These are phyloP conservation scores for Aureobasidium zeae DNA, from an alignment of 2,329 filamentous ascomycete genomes.

Conservation along the genomic window DNA sequence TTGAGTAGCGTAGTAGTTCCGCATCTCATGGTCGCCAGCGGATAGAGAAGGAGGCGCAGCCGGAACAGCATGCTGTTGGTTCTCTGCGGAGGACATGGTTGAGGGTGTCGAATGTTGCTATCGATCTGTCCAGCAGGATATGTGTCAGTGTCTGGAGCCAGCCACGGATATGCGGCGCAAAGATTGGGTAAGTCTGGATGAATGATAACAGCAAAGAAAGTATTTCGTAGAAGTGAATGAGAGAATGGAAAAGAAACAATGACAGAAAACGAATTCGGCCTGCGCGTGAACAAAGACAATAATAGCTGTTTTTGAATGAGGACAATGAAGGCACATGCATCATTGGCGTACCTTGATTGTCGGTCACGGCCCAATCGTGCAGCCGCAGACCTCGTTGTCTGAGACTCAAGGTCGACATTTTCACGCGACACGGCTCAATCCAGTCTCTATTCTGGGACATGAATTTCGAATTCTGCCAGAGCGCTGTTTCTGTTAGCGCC, in stretches of 20 bases:
- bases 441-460: conserved; percentile 35
- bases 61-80: conserved; percentile 46
- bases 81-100: conserved; percentile 42
- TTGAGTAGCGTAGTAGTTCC: conserved; percentile 49
- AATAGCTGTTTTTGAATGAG: conserved; percentile 31
- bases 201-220: background rate
- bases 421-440: conserved; percentile 34
- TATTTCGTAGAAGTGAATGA: conserved; percentile 12
- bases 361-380: conserved; percentile 27
- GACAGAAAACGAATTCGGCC: conserved; percentile 21
- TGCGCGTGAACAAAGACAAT: conserved; percentile 24
- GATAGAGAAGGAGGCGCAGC: conserved; percentile 49
- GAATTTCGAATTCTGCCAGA: conserved; percentile 27
- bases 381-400: conserved; percentile 23
- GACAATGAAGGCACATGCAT: conserved; percentile 11
- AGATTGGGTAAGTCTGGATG: background rate
- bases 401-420: conserved; percentile 31
- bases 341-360: conserved; percentile 24
- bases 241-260: conserved; percentile 10
- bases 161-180: background rate
- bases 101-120: conserved; percentile 17
- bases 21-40: conserved; percentile 54
- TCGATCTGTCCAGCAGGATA: conserved; percentile 18
- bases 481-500: conserved; percentile 26
- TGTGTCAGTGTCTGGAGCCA: conserved; percentile 12